Base-by-base conservation (phyloP, 805 yeast genomes). In the Candida boleticola region DNA sequence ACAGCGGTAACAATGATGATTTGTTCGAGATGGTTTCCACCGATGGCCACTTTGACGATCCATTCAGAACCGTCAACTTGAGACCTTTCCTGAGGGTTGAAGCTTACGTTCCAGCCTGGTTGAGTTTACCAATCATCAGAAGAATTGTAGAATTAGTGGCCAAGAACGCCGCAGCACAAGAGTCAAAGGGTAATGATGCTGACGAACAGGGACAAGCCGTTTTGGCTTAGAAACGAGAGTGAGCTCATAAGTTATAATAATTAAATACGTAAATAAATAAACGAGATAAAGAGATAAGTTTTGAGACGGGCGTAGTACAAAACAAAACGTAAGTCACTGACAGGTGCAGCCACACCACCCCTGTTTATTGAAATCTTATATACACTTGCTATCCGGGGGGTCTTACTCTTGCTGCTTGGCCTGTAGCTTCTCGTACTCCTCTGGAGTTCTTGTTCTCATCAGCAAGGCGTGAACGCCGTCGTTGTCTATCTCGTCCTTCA, bases 21-120 rank as follows among this genome's bases (percentile, higher is more conserved):
- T 82, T 83, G 60, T 83, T 85, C 60, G 85, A 83, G 57, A 74
- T 82, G 27, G 78, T 82, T 11, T 78, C 85, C 37, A 76, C 82
- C 11, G 84, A 79, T 48, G 89, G 88, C 3, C 84, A 85, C 55
- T 85, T 85, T 55, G 83, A 83, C 46, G 95, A 86, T 68, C 95
- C 95, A 50, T 86, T 85, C 63, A 80, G 89, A 67, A 74, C 74
- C 44, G 82, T 85, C 41, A 82, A 76, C 39, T 76, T 85, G 36
- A 75, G 93, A 60, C 89, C 89, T 42, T 86, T 86, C 76, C 74
- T 85, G 57, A 71, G 86, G 58, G 83, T 84, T 53, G 89, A 87
- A 68, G 89, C 95, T 14, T 93, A 90, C 58, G 92, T 93, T 48
- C 99, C 99, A 30, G 90, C 95, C 1, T 87, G 95, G 87, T 72